phyloP scores from a whole-genome alignment of 176 grass and related monocot genomes.

The Themeda triandra region DNA sequence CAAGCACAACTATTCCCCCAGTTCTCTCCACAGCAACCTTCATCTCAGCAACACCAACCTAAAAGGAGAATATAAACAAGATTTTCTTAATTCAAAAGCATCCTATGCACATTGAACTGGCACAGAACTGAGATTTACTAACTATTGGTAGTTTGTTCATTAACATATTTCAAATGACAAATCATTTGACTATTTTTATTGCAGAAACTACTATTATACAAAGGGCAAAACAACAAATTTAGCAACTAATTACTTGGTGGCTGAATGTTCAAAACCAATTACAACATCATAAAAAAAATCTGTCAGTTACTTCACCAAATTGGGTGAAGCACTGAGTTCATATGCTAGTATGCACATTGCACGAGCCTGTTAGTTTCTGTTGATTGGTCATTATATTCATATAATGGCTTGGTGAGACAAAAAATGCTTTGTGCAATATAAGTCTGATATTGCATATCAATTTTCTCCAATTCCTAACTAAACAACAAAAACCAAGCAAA shows the following conservation, averaged over 20 bases:
- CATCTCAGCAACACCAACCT: constrained; percentile 93
- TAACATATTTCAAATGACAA: not conserved
- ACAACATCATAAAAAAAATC: not conserved
- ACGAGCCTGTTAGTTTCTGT: not conserved
- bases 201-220: not conserved
- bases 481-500: not conserved
- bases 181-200: not conserved
- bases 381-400: not conserved
- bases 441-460: constrained; percentile 3
- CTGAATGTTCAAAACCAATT: not conserved
- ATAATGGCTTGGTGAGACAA: not conserved
- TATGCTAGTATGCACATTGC: constrained; percentile 5
- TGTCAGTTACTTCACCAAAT: constrained; percentile 1
- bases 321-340: not conserved
- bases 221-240: not conserved
- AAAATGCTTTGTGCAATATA: not conserved
- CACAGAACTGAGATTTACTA: not conserved
- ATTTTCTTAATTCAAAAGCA: constrained; percentile 16
- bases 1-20: constrained; percentile 83
- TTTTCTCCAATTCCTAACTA: not conserved
- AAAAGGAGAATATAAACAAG: constrained; percentile 31
- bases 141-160: not conserved
- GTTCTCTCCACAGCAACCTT: constrained; percentile 94
- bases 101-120: not conserved
- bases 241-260: not conserved